Conservation (phyloP, 192 early-diverging fungal genomes). For the Ambispora gerdemannii region DNA sequence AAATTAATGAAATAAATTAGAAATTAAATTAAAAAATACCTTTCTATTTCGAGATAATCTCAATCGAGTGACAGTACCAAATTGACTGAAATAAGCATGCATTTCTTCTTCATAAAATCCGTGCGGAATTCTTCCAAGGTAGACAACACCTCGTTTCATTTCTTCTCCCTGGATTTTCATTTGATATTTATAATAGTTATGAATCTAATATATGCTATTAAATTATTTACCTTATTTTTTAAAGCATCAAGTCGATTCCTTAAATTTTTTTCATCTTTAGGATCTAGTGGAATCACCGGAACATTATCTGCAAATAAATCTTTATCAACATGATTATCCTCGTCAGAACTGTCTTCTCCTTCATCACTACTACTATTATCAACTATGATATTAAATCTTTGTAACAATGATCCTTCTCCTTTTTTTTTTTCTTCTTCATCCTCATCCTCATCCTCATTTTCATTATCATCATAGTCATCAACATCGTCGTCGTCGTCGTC, state of each 20-base stretch:
- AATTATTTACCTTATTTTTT: not conserved
- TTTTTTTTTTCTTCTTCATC: not conserved
- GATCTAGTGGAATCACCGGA: conserved; percentile 41
- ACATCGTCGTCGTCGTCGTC: too few species aligned
- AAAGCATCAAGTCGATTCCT: conserved; percentile 35
- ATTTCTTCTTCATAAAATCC: conserved; percentile 96
- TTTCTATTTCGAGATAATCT: conserved; percentile 85
- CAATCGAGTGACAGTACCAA: conserved; percentile 77
- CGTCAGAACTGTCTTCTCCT: conserved; percentile 36
- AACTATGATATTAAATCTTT: not conserved
- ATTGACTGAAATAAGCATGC: conserved; percentile 88
- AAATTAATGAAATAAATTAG: not conserved
- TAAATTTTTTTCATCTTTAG: conserved; percentile 34
- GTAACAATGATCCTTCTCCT: not conserved
- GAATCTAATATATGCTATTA: conserved; percentile 2
- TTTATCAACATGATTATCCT: conserved; percentile 35
- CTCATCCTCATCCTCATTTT: not conserved
- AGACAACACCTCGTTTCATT: conserved; percentile 69
- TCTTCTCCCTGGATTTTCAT: conserved; percentile 12
- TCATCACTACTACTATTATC: conserved; percentile 28
- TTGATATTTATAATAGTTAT: not conserved
- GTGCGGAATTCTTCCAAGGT: conserved; percentile 89
- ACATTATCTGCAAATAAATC: conserved; percentile 39
- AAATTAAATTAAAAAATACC: conserved; percentile 27
- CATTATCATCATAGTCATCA: too few species aligned